These are phyloP conservation scores for Linum lewisii DNA, from an alignment of 345 rosid genomes.

Conservation along the genomic window DNA sequence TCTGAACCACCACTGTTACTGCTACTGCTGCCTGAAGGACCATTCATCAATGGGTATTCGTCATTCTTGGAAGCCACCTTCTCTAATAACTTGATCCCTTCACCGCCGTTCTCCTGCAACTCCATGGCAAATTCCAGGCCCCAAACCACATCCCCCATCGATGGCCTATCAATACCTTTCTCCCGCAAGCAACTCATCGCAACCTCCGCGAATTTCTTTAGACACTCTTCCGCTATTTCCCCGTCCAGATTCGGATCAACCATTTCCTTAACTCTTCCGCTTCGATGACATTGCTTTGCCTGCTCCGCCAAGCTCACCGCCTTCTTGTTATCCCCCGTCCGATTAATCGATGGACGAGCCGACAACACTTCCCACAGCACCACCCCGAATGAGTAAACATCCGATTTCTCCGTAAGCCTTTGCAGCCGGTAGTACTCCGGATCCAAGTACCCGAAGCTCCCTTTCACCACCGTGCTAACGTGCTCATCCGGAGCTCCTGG, in stretches of 20 bases:
- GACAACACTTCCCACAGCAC: slow-evolving; percentile 20
- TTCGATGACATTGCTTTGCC: slow-evolving; percentile 8
- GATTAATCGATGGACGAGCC: slow-evolving; percentile 13
- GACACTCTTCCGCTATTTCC: slow-evolving; percentile 2
- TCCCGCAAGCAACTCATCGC: slow-evolving; percentile 16
- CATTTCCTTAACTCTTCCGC: slow-evolving; percentile 14
- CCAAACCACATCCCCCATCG: slow-evolving; percentile 21
- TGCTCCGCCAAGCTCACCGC: slow-evolving; percentile 11
- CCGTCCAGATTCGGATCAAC: slow-evolving; percentile 14
- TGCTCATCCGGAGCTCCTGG: slow-evolving; percentile 9
- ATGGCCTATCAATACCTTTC: slow-evolving; percentile 14
- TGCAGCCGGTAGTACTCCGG: slow-evolving; percentile 21
- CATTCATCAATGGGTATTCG: too few relatives aligned
- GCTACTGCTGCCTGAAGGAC: too few relatives aligned
- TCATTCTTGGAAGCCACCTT: neutral
- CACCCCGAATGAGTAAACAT: slow-evolving; percentile 30
- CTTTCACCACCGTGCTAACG: slow-evolving; percentile 23
- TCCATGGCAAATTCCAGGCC: slow-evolving; percentile 16
- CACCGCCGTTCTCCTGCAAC: slow-evolving; percentile 15
- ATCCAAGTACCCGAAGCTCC: slow-evolving; percentile 25
- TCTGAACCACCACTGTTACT: slow-evolving; percentile 11
- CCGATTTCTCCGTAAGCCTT: slow-evolving; percentile 25
- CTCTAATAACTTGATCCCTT: neutral
- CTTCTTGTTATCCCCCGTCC: neutral
- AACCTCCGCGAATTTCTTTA: slow-evolving; percentile 15